Base-by-base conservation (phyloP, 2,329 filamentous ascomycete species). In the Penicillium sp. region DNA sequence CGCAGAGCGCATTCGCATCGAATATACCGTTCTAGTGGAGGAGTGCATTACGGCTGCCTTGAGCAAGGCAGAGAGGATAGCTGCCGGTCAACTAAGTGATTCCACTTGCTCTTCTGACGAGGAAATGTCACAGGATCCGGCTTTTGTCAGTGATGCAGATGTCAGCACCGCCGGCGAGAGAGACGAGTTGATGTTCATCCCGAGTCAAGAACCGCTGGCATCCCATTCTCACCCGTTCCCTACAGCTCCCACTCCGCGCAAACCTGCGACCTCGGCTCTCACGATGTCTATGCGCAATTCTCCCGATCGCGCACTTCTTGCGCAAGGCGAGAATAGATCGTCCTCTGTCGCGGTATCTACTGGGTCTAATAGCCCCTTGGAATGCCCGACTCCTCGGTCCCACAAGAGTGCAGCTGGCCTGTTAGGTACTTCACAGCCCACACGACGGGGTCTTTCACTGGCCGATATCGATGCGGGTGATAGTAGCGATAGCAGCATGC, bases 31-130 rank as follows among this genome's bases (percentile, higher is more conserved):
- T 28, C 84, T 97, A 61, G 94, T 99, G 2, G 92, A 98, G 72
- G 92, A 97, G 70, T 99, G 95, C 75, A 97, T 99, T 56, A 90
- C 96, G 63, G 93, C 92, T 64, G 95, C 95, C 9, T 86, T 98
- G 78, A 87, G 87, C 67, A 97, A 98, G 78, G 93, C 95, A 57
- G 91, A 91, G 59, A 89, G 89, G 54, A 94, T 97, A 68, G 92
- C 92, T 50, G 89, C 91, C 47, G 94, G 94, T 12, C 88, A 93
- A 56, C 80, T 96, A 17, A 94, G 90, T 66, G 93, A 96, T 72
- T 94, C 92, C 0, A 83, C 85, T 17, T 81, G 85, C 28, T 86
- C 87, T 50, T 85, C 85, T 7, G 86, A 87, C 53, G 86, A 86
- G 17, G 82, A 84, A 19, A 77, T 80, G 9, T 75, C 78, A 22